These are phyloP conservation scores for Plasmodium knowlesi DNA, from an alignment of 169 alveolate species.

Conservation along the genomic window DNA sequence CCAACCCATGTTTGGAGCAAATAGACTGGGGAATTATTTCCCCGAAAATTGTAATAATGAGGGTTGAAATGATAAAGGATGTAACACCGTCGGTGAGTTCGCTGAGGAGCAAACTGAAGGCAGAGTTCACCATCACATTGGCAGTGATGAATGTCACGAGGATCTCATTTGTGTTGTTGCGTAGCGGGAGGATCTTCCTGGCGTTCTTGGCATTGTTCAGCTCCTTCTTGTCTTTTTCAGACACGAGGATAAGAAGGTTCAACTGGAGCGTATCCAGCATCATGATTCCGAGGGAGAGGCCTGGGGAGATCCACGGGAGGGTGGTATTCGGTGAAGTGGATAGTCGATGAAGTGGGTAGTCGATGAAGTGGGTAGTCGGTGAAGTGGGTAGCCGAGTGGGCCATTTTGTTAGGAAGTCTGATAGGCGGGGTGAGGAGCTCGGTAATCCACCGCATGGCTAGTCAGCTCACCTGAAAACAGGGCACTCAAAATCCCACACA, in stretches of 20 bases:
- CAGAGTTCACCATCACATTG: slow-evolving; percentile 90
- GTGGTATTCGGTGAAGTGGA: too few species aligned
- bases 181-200: slow-evolving; percentile 87
- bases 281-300: slow-evolving; percentile 91
- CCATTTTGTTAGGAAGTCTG: too few species aligned
- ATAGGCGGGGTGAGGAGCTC: too few species aligned
- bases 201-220: slow-evolving; percentile 84
- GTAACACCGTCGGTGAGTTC: slow-evolving; percentile 86
- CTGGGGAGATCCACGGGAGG: too few species aligned
- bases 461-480: slow-evolving; percentile 46
- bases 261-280: slow-evolving; percentile 89
- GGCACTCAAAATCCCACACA: slow-evolving; percentile 59
- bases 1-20: slow-evolving; percentile 89
- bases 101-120: slow-evolving; percentile 88
- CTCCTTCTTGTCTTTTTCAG: slow-evolving; percentile 82
- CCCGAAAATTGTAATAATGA: slow-evolving; percentile 88
- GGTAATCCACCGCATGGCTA: not conserved
- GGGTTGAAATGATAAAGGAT: slow-evolving; percentile 88
- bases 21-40: slow-evolving; percentile 92
- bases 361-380: too few species aligned
- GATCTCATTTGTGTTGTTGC: slow-evolving; percentile 89
- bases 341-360: too few species aligned
- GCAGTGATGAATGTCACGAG: slow-evolving; percentile 89
- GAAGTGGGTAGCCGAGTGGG: not conserved
- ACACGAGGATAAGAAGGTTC: slow-evolving; percentile 86